Evolutionary conservation across 495 filamentous ascomycete genomes (phyloP), one percentile per base, ranked within the genome.

Genomic region (Copromyces sp.): DNA sequence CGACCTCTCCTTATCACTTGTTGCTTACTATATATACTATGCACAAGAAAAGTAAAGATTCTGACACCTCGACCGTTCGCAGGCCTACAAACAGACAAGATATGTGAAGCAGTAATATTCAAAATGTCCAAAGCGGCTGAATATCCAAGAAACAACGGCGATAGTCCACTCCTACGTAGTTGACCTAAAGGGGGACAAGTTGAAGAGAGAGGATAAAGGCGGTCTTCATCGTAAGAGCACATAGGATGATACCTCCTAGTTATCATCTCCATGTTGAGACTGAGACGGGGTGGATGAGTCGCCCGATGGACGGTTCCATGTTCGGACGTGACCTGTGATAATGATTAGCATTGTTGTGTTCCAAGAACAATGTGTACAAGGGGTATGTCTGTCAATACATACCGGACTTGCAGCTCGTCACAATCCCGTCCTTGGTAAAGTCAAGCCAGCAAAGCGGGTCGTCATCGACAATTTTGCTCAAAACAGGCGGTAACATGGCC

Each of bases 321-420:
- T 94, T 72, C 92, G 89, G 76, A 97, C 90, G 81, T 97, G 94
- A 20, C 94, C 94, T 94, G 74, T 42, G 37, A 70, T 69, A 24
- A 24, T 39, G 61, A 72, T 73, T 79, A 69, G 71, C 71, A 68
- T 72, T 68, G 24, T 14, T 70, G 32, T 38, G 40, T 11, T 3
- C 24, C 11, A 11, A 16, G n/a, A 12, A 12, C 4, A 24, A 11
- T 11, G 44, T 70, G 72, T 71, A 72, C 71, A 24, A 41, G 14
- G 32, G 74, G 38, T 59, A 32, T 37, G 29, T 69, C 12, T 20
- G 24, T 24, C 24, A 24, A 74, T 38, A 81, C 88, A 80, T 82
- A 95, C 94, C 94, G 82, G 89, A 89, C 75, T 91, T 89, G 78
- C 94, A 98, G 72, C 92, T 91, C n/a, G 93, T 97, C 76, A 98